These are phyloP conservation scores for Phylloporus sp. DNA, from an alignment of 768 basidiomycete species.

Conservation along the genomic window DNA sequence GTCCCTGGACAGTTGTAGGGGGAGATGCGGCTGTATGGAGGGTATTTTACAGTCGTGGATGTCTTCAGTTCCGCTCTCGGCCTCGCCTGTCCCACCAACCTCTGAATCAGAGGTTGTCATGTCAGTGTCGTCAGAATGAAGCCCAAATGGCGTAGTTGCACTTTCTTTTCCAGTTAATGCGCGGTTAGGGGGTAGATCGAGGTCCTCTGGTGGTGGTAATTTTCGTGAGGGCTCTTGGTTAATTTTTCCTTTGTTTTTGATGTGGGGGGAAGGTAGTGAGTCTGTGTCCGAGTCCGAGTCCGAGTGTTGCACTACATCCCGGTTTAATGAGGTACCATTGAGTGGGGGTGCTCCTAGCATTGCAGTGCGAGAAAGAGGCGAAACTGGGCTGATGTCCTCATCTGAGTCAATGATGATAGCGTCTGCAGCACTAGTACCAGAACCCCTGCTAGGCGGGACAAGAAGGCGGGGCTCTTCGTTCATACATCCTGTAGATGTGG, in stretches of 20 bases:
- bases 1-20: conserved; percentile 10
- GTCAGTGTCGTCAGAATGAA: background rate
- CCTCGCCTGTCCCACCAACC: background rate
- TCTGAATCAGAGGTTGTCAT: conserved; percentile 8
- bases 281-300: conserved; percentile 15
- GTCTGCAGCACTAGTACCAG: conserved; percentile 11
- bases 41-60: background rate
- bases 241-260: conserved; percentile 1
- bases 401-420: conserved; percentile 24
- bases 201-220: background rate
- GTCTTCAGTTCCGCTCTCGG: background rate
- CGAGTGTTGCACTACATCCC: background rate
- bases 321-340: background rate
- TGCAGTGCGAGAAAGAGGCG: background rate
- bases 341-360: background rate
- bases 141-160: background rate
- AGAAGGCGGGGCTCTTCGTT: background rate
- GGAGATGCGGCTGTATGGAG: conserved; percentile 1
- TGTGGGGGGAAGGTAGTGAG: conserved; percentile 5
- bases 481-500: background rate
- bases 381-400: conserved; percentile 4
- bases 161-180: background rate
- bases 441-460: background rate
- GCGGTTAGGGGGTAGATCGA: background rate
- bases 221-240: background rate